Percentiles rank a stretch among this genome's conserved stretches.
phyloP scores from a whole-genome alignment of 352 stramenopile species.

The Globisporangium mamillatum region DNA sequence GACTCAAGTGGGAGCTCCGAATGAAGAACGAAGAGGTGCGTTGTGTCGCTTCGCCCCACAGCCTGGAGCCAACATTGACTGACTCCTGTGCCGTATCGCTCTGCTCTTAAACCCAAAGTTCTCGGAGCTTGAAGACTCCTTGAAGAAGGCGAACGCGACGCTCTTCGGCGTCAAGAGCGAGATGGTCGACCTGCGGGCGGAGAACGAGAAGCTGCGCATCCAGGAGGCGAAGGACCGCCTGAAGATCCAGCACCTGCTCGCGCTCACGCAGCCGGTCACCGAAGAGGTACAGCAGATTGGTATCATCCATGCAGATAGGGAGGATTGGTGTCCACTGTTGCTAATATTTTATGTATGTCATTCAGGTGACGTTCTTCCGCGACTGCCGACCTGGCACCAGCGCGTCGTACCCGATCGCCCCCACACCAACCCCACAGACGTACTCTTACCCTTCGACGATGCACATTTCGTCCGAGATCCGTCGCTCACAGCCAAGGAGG shows the following conservation, averaged over 20 bases:
- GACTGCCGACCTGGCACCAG: conserved; percentile 63
- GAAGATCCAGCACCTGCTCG: conserved; percentile 82
- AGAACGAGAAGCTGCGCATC: conserved; percentile 68
- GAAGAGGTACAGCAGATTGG: conserved; percentile 42
- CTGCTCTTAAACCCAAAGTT: conserved; percentile 21
- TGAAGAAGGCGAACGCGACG: conserved; percentile 51
- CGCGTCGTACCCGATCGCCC: conserved; percentile 42
- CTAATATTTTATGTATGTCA: not conserved
- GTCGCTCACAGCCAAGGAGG: not conserved
- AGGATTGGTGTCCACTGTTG: not conserved
- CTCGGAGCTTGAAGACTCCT: conserved; percentile 48
- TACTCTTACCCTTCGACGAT: conserved; percentile 75
- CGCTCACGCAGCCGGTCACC: conserved; percentile 75
- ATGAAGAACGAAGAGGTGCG: conserved; percentile 62
- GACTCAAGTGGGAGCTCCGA: conserved; percentile 70
- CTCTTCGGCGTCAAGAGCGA: conserved; percentile 68
- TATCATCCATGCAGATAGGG: not conserved
- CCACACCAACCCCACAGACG: conserved; percentile 26
- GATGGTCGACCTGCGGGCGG: conserved; percentile 53
- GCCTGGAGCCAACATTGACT: not conserved
- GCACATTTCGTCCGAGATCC: conserved; percentile 50
- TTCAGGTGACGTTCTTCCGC: conserved; percentile 65
- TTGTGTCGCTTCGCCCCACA: too few relatives aligned
- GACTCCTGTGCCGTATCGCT: not conserved
- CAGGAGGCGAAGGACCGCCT: conserved; percentile 71